Evolutionary conservation across 1,139 yeast genomes (phyloP).

Genomic region (Debaryomycetaceae sp.): DNA sequence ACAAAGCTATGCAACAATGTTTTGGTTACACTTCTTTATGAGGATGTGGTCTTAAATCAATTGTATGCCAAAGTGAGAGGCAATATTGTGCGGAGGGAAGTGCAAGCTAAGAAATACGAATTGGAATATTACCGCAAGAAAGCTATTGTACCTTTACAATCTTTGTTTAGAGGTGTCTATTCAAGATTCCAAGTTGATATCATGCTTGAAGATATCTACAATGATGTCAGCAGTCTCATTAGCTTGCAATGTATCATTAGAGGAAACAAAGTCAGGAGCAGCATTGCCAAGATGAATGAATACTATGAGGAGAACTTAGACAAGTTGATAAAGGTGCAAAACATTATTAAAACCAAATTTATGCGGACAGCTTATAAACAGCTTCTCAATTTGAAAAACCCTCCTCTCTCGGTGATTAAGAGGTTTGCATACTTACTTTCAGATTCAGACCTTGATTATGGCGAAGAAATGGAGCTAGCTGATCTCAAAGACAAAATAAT

Average conservation of each 20-base stretch:
- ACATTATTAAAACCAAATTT: constrained; percentile 63
- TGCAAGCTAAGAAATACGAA: constrained; percentile 18
- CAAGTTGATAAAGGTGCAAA: constrained; percentile 69
- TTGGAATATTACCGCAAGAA: constrained; percentile 20
- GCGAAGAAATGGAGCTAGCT: constrained; percentile 71
- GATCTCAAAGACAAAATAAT: constrained; percentile 65
- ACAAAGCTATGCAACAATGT: constrained; percentile 43
- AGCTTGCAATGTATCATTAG: constrained; percentile 50
- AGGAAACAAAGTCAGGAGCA: constrained; percentile 40
- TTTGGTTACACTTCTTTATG: constrained; percentile 39
- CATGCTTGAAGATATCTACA: constrained; percentile 51
- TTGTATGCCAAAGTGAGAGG: constrained; percentile 50
- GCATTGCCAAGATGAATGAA: constrained; percentile 35
- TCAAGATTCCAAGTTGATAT: constrained; percentile 50
- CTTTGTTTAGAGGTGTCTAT: constrained; percentile 45
- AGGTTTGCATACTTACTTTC: constrained; percentile 76
- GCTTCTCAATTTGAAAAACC: constrained; percentile 65
- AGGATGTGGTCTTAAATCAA: constrained; percentile 33
- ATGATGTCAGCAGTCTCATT: constrained; percentile 35
- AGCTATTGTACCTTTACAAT: constrained; percentile 30
- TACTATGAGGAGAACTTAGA: constrained; percentile 56
- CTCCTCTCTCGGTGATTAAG: constrained; percentile 73
- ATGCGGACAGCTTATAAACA: constrained; percentile 74
- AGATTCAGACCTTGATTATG: constrained; percentile 71
- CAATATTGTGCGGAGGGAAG: constrained; percentile 28